These are phyloP conservation scores for Arthrobotrys sphaeroides DNA, from an alignment of 2,329 filamentous ascomycete species.

Conservation along the genomic window DNA sequence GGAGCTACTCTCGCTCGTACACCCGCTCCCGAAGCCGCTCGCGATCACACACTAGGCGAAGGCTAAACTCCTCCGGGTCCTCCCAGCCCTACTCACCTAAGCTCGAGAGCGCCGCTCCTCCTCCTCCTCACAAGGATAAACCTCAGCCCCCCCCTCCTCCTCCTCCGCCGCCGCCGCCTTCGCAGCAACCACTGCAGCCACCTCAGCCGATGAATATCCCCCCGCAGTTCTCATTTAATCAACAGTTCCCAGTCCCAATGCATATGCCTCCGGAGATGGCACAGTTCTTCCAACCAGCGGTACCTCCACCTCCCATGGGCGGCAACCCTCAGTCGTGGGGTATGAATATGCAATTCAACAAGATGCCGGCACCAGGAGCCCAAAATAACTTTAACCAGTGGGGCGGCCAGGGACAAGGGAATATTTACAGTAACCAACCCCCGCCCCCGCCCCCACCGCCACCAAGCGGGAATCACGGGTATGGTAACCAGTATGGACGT, in stretches of 20 bases:
- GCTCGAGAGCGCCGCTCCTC: neutral
- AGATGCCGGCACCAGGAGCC: conserved; percentile 18
- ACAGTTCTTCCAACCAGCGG: conserved; percentile 47
- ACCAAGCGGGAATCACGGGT: conserved; percentile 19
- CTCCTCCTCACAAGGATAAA: conserved; percentile 4
- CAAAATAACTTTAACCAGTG: conserved; percentile 37
- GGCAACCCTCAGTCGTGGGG: conserved; percentile 23
- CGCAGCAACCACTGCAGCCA: conserved; percentile 5
- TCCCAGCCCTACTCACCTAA: conserved; percentile 43
- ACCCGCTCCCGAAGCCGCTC: conserved; percentile 45
- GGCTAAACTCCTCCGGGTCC: conserved; percentile 44
- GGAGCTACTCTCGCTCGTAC: conserved; percentile 50
- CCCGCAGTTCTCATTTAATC: conserved; percentile 44
- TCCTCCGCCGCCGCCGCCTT: conserved; percentile 6
- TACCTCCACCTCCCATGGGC: conserved; percentile 26
- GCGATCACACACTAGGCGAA: conserved; percentile 36
- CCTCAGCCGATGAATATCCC: conserved; percentile 5
- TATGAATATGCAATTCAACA: conserved; percentile 38
- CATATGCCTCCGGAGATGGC: conserved; percentile 48
- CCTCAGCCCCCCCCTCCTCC: conserved; percentile 17
- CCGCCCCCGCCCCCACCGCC: conserved; percentile 39
- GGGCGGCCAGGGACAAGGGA: conserved; percentile 20
- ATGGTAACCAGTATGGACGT: conserved; percentile 34
- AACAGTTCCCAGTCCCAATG: conserved; percentile 40
- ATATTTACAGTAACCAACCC: conserved; percentile 42